Base-by-base conservation (phyloP, 176 grass and related monocot genomes). In the Phoenix roebelenii region DNA sequence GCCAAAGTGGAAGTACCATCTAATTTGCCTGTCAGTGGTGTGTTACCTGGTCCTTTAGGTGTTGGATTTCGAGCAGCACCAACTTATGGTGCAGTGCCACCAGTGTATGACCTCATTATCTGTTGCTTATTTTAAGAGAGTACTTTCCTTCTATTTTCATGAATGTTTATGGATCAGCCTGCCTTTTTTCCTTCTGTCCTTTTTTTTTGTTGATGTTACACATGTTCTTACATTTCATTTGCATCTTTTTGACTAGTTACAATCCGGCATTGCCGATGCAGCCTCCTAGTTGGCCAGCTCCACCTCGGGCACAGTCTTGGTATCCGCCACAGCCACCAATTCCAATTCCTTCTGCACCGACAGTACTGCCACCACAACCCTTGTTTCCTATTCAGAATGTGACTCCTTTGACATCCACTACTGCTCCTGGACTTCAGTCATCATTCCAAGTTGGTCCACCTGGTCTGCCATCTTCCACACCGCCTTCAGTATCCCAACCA, bases 371-470 rank as follows among this genome's bases (percentile, higher is more conserved):
- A 28, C 80, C 77, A 39, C 87, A 82, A 22, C 88, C 85, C 54
- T 70, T 98, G 24, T 98, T 98, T 58, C 94, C 94, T 12, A 86
- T 99, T 76, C 94, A 98, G 57, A 97, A 83, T 74, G 77, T 88
- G 63, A 72, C 74, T 85, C 73, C 76, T 76, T 77, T 85, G 66
- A 67, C 80, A 48, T 76, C 84, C 61, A 65, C 74, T 60, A 55
- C 87, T 73, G 54, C 65, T 67, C 68, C 78, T 76, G 63, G 77
- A 70, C 77, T 91, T 58, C 90, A 81, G 52, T 56, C 83, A 70
- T 72, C 81, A 22, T 83, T 76, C 59, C 52, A 74, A 58, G 78
- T 85, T 83, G 55, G 72, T 3, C 66, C 77, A 18, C 72, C 83
- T 60, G 83, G 82, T 53, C 24, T 87, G 67, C 73, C 84, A 74